Evolutionary conservation across 768 basidiomycete genomes (phyloP), one percentile per base, ranked within the genome.

Genomic region (Suillus discolor): DNA sequence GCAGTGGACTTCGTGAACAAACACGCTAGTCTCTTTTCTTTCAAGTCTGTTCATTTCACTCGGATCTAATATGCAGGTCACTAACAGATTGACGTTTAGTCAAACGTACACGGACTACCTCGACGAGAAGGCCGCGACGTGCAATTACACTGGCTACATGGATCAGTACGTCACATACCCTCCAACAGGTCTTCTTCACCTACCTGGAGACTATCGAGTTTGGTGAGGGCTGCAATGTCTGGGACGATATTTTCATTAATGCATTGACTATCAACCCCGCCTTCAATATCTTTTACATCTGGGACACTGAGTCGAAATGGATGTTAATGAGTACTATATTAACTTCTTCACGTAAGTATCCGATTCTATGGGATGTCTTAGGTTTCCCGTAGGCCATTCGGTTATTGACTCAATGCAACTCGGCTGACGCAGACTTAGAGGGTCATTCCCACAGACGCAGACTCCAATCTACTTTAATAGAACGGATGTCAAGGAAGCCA

Each of bases 231-330:
- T 93, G 92, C 67, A 87, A 91, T 69, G 73, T 91, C 1, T 92
- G 89, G 91, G 81, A 84, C 23, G 76, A 79, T 47, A 87, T 93
- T 62, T 87, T 90, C 71, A 73, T 87, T n/a, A 87, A 83, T 0
- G 86, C 91, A 0, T 67, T 91, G 25, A 62, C 76, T 6, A 76
- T 90, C 68, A 92, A 93, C 70, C 92, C 91, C 0, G 90, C 88
- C 0, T 93, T 93, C 78, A 82, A 93, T 69, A 81, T 91, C 9
- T 93, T 92, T 72, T 84, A 88, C 28, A 90, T 93, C 64, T 90
- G 91, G 75, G 90, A 92, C 71, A 90, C 86, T 23, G 61, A 66
- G 83, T 70, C 5, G 39, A 59, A 41, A 15, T 41, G 25, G 4
- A 16, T 28, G 8, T 3, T 23, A 2, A 55, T 31, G 3, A 18